Evolutionary conservation across 2,329 filamentous ascomycete species (phyloP).

Genomic region (Chaetomiaceae sp.): DNA sequence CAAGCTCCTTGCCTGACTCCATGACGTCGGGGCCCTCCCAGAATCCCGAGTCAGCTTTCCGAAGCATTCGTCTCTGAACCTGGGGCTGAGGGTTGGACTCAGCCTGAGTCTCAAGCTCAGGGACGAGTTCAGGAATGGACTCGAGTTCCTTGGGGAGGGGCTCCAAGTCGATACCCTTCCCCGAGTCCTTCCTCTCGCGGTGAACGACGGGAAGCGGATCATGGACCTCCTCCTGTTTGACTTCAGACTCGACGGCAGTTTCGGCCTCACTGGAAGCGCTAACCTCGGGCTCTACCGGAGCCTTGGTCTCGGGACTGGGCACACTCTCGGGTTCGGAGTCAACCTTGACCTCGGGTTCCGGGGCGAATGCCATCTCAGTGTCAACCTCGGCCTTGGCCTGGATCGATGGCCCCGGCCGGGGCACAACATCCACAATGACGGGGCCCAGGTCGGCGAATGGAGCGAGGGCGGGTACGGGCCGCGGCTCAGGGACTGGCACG

Average conservation of each 20-base stretch:
- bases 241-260: slow-evolving; percentile 5
- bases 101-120: slow-evolving; percentile 13
- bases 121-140: slow-evolving; percentile 4
- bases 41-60: slow-evolving; percentile 25
- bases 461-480: background rate
- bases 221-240: background rate
- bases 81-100: background rate
- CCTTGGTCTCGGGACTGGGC: background rate
- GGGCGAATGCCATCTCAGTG: background rate
- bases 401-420: slow-evolving; percentile 8
- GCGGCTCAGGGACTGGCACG: background rate
- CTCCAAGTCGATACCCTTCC: slow-evolving; percentile 19
- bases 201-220: background rate
- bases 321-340: slow-evolving; percentile 1
- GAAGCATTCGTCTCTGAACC: background rate
- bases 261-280: background rate
- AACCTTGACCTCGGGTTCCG: slow-evolving; percentile 4
- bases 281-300: background rate
- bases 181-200: slow-evolving; percentile 20
- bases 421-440: slow-evolving; percentile 12
- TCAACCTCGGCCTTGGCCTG: slow-evolving; percentile 3
- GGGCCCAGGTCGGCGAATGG: slow-evolving; percentile 7
- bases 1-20: slow-evolving; percentile 12
- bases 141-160: slow-evolving; percentile 12
- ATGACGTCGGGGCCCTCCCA: slow-evolving; percentile 21